Evolutionary conservation across 306 rosid species (phyloP).

Genomic region (Canavalia gladiata): DNA sequence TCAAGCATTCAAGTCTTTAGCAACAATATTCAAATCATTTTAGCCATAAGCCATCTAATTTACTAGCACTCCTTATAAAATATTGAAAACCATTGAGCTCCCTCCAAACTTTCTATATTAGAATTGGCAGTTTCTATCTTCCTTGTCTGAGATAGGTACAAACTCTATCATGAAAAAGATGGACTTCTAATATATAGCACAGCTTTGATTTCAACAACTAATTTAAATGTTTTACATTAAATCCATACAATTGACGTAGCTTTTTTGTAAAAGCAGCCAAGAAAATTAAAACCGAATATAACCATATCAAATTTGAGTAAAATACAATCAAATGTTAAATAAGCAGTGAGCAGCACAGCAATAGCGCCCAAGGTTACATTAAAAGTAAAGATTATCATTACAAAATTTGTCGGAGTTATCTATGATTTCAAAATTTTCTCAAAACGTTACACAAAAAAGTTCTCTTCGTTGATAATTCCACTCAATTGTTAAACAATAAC

Average conservation of each 20-base stretch:
- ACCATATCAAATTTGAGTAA: slow-evolving; percentile 13
- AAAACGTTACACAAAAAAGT: neutral
- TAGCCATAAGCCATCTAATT: neutral
- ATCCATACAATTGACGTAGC: neutral
- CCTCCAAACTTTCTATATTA: slow-evolving; percentile 22
- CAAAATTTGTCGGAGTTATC: neutral
- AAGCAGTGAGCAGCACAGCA: neutral
- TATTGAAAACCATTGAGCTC: slow-evolving; percentile 22
- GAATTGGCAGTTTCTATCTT: slow-evolving; percentile 18
- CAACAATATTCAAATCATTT: slow-evolving; percentile 15
- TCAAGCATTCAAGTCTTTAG: slow-evolving; percentile 1
- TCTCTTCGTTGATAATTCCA: neutral
- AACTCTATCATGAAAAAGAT: slow-evolving; percentile 5
- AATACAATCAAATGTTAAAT: neutral
- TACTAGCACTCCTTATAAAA: slow-evolving; percentile 23
- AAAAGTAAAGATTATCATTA: neutral
- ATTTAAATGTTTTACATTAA: neutral
- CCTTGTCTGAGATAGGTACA: slow-evolving; percentile 2
- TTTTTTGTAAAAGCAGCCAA: neutral
- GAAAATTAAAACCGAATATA: slow-evolving; percentile 14
- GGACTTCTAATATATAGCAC: slow-evolving; percentile 19
- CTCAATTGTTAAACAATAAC: neutral
- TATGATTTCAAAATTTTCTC: neutral
- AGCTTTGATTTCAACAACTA: slow-evolving; percentile 2
- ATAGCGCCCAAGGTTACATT: neutral